Evolutionary conservation across 2,329 filamentous ascomycete genomes (phyloP).

Genomic region (Penicillium glabrum): DNA sequence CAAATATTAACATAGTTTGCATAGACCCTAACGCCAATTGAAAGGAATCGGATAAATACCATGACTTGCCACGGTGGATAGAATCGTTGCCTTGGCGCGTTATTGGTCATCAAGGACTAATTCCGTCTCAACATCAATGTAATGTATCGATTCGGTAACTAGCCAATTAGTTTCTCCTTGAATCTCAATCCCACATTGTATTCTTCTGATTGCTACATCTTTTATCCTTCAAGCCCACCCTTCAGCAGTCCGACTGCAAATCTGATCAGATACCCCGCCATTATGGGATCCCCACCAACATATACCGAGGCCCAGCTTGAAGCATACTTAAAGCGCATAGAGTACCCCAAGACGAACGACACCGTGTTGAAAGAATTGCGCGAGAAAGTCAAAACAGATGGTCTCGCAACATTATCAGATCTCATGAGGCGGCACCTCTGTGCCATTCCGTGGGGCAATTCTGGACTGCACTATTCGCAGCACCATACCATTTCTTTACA

Average conservation of each 20-base stretch:
- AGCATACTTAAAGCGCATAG: constrained; percentile 36
- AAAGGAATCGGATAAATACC: too few species aligned
- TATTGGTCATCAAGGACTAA: background rate
- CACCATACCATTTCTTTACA: constrained; percentile 51
- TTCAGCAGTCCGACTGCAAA: background rate
- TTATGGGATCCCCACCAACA: constrained; percentile 21
- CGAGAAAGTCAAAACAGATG: constrained; percentile 27
- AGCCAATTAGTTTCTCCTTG: too few species aligned
- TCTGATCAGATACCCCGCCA: background rate
- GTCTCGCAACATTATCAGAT: constrained; percentile 30
- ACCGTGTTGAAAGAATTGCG: constrained; percentile 28
- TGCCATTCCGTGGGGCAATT: constrained; percentile 57
- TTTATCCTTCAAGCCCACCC: background rate
- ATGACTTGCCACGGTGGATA: too few species aligned
- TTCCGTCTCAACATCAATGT: background rate
- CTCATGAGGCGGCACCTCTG: constrained; percentile 48
- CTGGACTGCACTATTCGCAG: constrained; percentile 56
- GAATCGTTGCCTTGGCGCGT: background rate
- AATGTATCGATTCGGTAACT: too few species aligned
- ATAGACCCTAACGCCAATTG: too few species aligned
- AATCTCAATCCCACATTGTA: too few species aligned
- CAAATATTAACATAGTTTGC: too few species aligned
- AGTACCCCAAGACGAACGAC: constrained; percentile 19
- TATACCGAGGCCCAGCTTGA: constrained; percentile 39
- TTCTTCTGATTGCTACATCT: too few species aligned